Percentiles rank a stretch among this genome's conserved stretches.
phyloP scores from a whole-genome alignment of 805 yeast species.

The Candida palmyrensis region DNA sequence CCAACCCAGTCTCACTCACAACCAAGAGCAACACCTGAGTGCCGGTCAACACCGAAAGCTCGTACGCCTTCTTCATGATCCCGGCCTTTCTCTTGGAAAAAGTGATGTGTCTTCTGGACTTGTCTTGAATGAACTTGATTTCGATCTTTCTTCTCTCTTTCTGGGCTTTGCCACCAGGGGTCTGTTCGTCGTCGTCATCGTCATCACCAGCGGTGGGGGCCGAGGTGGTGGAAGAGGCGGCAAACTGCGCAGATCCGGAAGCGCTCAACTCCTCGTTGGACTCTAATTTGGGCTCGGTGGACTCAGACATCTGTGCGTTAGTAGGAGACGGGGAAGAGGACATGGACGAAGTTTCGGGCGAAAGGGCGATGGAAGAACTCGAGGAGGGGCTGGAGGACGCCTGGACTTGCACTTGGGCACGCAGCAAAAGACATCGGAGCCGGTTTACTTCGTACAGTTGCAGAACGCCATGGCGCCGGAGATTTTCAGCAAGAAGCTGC shows the following conservation, averaged over 20 bases:
- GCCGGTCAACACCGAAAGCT: conserved; percentile 91
- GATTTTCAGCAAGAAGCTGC: too few species aligned
- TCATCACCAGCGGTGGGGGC: conserved; percentile 34
- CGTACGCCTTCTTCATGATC: conserved; percentile 99
- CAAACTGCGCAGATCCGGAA: conserved; percentile 10
- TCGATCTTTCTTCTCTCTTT: conserved; percentile 84
- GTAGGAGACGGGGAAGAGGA: neutral
- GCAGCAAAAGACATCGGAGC: too few species aligned
- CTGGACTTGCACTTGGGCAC: too few species aligned
- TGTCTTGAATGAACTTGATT: conserved; percentile 95
- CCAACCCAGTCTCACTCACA: conserved; percentile 97
- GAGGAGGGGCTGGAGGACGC: too few species aligned
- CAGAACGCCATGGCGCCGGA: too few species aligned
- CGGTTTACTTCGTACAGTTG: too few species aligned
- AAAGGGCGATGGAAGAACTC: too few species aligned
- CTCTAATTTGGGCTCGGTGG: conserved; percentile 37
- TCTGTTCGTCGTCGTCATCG: conserved; percentile 50
- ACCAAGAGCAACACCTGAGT: conserved; percentile 93
- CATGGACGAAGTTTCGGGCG: too few species aligned
- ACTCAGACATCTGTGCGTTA: conserved; percentile 30
- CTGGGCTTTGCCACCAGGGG: conserved; percentile 42
- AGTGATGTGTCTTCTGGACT: conserved; percentile 95
- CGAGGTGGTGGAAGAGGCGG: conserved; percentile 19
- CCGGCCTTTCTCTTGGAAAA: conserved; percentile 98
- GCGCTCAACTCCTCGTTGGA: conserved; percentile 15